phyloP scores from a whole-genome alignment of 2,329 filamentous ascomycete genomes.

The Exophiala sp. region DNA sequence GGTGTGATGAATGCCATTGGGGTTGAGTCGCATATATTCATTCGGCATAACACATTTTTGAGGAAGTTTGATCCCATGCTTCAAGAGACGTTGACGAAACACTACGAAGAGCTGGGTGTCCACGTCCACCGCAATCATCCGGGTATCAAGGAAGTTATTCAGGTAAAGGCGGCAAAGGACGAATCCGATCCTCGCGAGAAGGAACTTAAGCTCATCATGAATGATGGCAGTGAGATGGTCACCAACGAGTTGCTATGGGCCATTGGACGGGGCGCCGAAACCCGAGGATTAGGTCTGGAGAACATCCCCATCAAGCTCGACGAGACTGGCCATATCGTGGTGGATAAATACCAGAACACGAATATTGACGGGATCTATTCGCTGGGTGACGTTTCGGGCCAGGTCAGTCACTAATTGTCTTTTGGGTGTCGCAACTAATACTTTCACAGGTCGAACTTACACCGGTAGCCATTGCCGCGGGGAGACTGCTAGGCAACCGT shows the following conservation, averaged over 20 bases:
- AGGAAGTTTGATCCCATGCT: conserved; percentile 53
- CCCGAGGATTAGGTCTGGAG: conserved; percentile 41
- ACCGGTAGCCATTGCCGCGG: conserved; percentile 52
- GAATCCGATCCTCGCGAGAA: conserved; percentile 47
- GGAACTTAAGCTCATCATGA: conserved; percentile 42
- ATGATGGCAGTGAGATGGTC: conserved; percentile 43
- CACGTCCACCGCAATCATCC: conserved; percentile 46
- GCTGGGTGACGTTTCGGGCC: conserved; percentile 51
- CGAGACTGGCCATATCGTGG: conserved; percentile 40
- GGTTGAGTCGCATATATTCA: conserved; percentile 51
- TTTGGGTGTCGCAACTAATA: neutral
- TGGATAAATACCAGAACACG: conserved; percentile 52
- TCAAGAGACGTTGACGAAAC: conserved; percentile 50
- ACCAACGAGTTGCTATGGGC: conserved; percentile 52
- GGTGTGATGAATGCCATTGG: conserved; percentile 49
- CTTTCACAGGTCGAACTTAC: conserved; percentile 43
- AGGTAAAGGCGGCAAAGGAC: conserved; percentile 34
- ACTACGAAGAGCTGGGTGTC: conserved; percentile 49
- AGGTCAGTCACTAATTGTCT: conserved; percentile 23
- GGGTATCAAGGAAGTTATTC: conserved; percentile 47
- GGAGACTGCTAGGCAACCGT: conserved; percentile 48
- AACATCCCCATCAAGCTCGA: conserved; percentile 42
- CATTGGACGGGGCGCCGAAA: conserved; percentile 46
- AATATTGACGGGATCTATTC: conserved; percentile 47
- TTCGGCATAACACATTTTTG: conserved; percentile 47